Evolutionary conservation across 352 stramenopile genomes (phyloP), one percentile per base, ranked within the genome.

Genomic region (Globisporangium yorkense): DNA sequence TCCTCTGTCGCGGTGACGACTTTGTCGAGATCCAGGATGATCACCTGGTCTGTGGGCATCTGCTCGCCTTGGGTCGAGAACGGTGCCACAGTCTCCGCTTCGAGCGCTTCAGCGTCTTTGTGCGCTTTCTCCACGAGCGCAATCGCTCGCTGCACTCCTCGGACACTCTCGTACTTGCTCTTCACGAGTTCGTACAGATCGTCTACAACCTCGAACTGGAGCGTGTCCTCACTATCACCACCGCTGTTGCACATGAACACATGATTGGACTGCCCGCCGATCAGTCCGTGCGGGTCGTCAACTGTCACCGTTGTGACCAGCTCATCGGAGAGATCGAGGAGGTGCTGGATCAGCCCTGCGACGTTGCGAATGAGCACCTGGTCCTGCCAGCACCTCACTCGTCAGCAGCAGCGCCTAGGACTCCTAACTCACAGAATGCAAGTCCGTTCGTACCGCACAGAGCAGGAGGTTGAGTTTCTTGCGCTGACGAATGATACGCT

Each of bases 381-480:
- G 48, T 77, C 68, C 62, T 71, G 44, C 15, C 31, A 48, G 3
- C 21, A 46, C 16, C 18, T 56, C 37, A 29, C 1, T 18, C 41
- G 16, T 47, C 48, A 58, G 31, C 16, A 50, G 29, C 29, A 44
- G 13, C 21, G 40, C 5, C 37, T n/a, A 46, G 12, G 15, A 7
- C n/a, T 46, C 31, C 8, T 4, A 31, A 8, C n/a, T 24, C 13
- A 51, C 33, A 20, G 13, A 44, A 8, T 48, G 44, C 24, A 31
- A 49, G n/a, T 15, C 8, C 5, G 1, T 20, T 57, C 54, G 29
- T 54, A 77, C 70, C 16, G 75, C 65, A 8, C 70, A 70, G 6
- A 85, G 60, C 16, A 83, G 54, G 20, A 70, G 35, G 29, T 82
- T 85, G 51, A 85, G 62, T 12, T 71, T 72, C 55, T 83, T 82